Percentiles rank a stretch among this genome's conserved stretches.
phyloP scores from a whole-genome alignment of 192 early-diverging fungal genomes.

The Chytriomyces confervae region DNA sequence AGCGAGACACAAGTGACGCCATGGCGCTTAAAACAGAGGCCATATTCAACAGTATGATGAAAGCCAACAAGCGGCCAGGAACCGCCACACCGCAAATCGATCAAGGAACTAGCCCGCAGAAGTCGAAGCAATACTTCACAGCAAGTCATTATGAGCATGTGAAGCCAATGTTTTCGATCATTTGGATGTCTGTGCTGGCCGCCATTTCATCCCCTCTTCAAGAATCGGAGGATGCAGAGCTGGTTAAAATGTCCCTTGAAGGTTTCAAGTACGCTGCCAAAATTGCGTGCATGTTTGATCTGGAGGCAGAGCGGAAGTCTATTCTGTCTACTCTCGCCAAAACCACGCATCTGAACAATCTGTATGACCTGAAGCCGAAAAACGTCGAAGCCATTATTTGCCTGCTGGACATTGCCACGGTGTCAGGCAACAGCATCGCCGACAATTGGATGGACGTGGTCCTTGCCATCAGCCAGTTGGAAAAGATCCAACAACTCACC shows the following conservation, averaged over 20 bases:
- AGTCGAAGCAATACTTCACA: constrained; percentile 40
- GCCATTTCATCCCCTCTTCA: constrained; percentile 84
- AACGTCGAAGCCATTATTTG: constrained; percentile 91
- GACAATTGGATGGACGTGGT: constrained; percentile 86
- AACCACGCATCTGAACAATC: constrained; percentile 80
- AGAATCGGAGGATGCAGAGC: constrained; percentile 77
- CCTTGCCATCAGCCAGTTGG: constrained; percentile 84
- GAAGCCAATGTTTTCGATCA: constrained; percentile 87
- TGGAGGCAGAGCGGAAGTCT: constrained; percentile 86
- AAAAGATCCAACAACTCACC: constrained; percentile 79
- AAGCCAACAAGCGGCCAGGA: constrained; percentile 28
- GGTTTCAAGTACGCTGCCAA: constrained; percentile 83
- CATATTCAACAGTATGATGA: constrained; percentile 53
- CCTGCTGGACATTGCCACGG: constrained; percentile 78
- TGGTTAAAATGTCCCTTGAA: constrained; percentile 60
- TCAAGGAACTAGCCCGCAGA: neutral
- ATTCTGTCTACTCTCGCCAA: constrained; percentile 90
- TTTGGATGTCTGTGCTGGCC: constrained; percentile 88
- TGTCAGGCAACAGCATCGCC: constrained; percentile 56
- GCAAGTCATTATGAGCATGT: constrained; percentile 86
- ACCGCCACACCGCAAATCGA: constrained; percentile 7
- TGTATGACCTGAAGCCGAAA: constrained; percentile 89
- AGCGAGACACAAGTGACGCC: constrained; percentile 35
- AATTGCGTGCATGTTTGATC: constrained; percentile 87
- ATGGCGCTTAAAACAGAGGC: constrained; percentile 61